phyloP scores from a whole-genome alignment of 495 filamentous ascomycete genomes.

The Penicillium psychrofluorescens region DNA sequence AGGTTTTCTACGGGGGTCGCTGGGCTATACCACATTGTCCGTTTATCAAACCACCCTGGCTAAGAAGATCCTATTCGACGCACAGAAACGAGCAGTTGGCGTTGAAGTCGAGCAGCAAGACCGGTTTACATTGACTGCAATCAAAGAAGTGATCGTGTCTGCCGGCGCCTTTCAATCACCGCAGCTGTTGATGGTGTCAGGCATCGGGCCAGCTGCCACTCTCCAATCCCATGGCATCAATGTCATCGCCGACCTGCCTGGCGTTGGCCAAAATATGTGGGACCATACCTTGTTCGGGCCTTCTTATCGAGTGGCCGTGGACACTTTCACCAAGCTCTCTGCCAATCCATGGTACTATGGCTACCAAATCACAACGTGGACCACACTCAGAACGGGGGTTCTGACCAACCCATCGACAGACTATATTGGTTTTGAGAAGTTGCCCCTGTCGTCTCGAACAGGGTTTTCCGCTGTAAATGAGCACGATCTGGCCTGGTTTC shows the following conservation, averaged over 20 bases:
- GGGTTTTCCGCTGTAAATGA: conserved; percentile 13
- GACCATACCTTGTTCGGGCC: conserved; percentile 36
- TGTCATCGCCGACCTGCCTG: conserved; percentile 33
- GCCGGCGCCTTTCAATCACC: conserved; percentile 45
- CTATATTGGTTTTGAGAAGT: conserved; percentile 44
- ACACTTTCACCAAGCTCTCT: conserved; percentile 20
- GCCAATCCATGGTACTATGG: conserved; percentile 8
- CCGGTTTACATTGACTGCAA: conserved; percentile 31
- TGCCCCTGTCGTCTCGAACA: conserved; percentile 13
- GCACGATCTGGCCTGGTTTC: conserved; percentile 30
- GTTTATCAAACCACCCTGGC: conserved; percentile 34
- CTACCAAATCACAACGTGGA: conserved; percentile 4
- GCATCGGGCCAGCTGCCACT: conserved; percentile 28
- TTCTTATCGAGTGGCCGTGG: conserved; percentile 30
- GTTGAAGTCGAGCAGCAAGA: conserved; percentile 5
- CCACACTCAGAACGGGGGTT: conserved; percentile 18
- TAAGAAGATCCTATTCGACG: conserved; percentile 33
- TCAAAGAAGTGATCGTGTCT: conserved; percentile 48
- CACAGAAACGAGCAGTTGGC: conserved; percentile 9
- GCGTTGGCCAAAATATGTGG: conserved; percentile 46
- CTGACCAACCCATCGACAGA: conserved; percentile 38
- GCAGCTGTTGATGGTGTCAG: conserved; percentile 46
- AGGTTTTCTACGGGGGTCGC: conserved; percentile 18
- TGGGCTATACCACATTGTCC: not conserved
- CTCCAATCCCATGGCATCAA: conserved; percentile 27